These are phyloP conservation scores for Tetrahymena malaccensis DNA, from an alignment of 73 alveolate species.

Conservation along the genomic window DNA sequence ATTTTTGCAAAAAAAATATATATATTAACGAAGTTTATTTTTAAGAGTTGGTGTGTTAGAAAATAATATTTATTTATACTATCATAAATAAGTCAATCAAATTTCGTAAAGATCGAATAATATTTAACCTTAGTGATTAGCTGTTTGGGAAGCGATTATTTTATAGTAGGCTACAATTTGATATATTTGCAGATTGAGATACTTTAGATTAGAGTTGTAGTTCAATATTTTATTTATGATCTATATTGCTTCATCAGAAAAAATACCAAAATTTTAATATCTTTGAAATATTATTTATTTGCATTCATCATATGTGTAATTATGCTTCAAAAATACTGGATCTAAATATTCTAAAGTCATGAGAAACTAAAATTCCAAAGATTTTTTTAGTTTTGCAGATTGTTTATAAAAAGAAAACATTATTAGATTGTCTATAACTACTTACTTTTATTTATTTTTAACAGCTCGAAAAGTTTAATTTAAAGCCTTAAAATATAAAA, in stretches of 20 bases:
- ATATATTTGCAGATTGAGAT: background rate
- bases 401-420: background rate
- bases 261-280: background rate
- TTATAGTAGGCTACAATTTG: background rate
- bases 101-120: background rate
- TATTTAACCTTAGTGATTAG: background rate
- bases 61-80: background rate
- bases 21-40: too few species aligned
- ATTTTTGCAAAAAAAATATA: too few species aligned
- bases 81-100: background rate
- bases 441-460: background rate
- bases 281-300: background rate
- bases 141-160: background rate
- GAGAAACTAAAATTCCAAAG: background rate
- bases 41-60: too few species aligned
- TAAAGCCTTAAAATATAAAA: background rate
- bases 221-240: background rate
- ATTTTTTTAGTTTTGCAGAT: background rate
- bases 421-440: background rate
- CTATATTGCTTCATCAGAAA: background rate
- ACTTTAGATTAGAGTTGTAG: background rate
- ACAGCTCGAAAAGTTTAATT: background rate
- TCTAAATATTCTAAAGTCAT: background rate
- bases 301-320: background rate
- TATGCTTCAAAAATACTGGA: background rate